phyloP scores from a whole-genome alignment of 306 rosid species.

The Gynostemma pentaphyllum region DNA sequence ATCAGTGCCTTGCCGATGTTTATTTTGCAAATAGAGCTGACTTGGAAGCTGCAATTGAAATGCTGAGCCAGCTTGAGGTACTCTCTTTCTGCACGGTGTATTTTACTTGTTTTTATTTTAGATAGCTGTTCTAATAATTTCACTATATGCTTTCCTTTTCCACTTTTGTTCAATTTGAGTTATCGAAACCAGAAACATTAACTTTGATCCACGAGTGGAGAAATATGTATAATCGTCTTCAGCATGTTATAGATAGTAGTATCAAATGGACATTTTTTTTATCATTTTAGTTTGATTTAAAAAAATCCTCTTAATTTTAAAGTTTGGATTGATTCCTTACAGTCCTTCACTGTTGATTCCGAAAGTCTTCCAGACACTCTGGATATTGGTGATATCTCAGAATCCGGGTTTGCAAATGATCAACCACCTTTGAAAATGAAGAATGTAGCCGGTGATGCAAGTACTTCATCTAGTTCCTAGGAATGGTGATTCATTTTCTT shows the following conservation, averaged over 20 bases:
- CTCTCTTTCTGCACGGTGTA: neutral
- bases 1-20: conserved; percentile 56
- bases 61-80: conserved; percentile 88
- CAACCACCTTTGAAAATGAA: conserved; percentile 37
- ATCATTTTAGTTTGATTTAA: neutral
- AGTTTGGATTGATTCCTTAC: conserved; percentile 5
- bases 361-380: conserved; percentile 70
- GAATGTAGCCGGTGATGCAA: conserved; percentile 38
- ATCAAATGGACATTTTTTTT: no score
- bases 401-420: conserved; percentile 26
- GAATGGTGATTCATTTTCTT: conserved; percentile 1
- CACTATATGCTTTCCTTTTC: no score
- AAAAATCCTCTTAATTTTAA: neutral
- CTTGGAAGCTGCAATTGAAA: conserved; percentile 54
- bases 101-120: neutral
- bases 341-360: conserved; percentile 40
- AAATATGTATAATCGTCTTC: no score
- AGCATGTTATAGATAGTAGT: no score
- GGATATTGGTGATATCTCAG: conserved; percentile 82
- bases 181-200: neutral
- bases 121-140: neutral
- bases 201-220: neutral
- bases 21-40: conserved; percentile 49
- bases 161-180: no score
- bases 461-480: conserved; percentile 29